Evolutionary conservation across 1,284 basidiomycete genomes (phyloP), one percentile per base, ranked within the genome.

Genomic region (Kalmanozyma brasiliensis): DNA sequence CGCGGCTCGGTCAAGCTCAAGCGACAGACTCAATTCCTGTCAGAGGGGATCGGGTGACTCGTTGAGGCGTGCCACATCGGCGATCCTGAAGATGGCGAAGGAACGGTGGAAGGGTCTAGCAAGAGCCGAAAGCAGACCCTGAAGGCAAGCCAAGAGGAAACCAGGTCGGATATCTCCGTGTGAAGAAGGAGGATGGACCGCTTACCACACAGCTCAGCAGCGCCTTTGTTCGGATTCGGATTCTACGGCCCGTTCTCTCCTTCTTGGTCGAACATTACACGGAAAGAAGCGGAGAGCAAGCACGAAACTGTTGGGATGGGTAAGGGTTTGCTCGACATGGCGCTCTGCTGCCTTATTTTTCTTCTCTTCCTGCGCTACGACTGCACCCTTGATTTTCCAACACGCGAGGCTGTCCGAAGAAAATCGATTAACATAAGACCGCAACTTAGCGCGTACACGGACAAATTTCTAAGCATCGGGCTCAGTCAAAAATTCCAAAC

Each of bases 221-320:
- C 7, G 26, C 6, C 26, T 33, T 46, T 49, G 37, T 52, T 60
- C 57, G 57, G 57, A 48, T 52, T 60, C 57, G 57, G 57, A 52
- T 60, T 52, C 57, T 29, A 60, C 57, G 45, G 57, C 45, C 57
- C 26, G 26, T 29, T 11, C 26, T 6, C 26, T 29, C 26, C 7
- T 11, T 11, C 26, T 7, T 29, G 26, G 6, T 29, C 23, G 46
- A 24, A 20, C 19, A 16, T n/a, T 19, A 34, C 19, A 33, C 32
- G 51, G 51, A 34, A 45, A 40, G 16, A 30, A 22, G 44, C 51
- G 51, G 51, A 17, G 26, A 45, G 36, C 17, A 35, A 29, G 11
- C 8, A 19, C 8, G n/a, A 22, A 41, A 44, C 13, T 52, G 51
- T 44, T 52, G 51, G 51, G 51, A 37, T 22, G 43, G 20, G 19